Base-by-base conservation (phyloP, 2,329 filamentous ascomycete genomes). In the Sclerotinia spermophila region DNA sequence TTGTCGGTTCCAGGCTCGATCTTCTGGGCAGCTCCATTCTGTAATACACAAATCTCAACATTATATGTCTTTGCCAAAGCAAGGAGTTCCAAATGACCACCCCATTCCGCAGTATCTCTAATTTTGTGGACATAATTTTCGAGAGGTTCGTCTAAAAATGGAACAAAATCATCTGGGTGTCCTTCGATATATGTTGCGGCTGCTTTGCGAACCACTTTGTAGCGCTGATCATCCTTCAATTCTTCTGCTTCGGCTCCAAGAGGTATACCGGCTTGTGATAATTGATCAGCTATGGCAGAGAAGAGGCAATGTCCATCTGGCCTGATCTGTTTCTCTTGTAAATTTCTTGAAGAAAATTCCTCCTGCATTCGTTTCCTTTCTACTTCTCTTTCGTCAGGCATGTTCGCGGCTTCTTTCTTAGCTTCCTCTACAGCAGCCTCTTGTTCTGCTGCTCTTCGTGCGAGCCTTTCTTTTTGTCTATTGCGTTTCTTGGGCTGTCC, bases 231-330 rank as follows among this genome's bases (percentile, higher is more conserved):
- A 53, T 80, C 79, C 72, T 77, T 81, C 70, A 76, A 74, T 44
- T 68, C 62, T 24, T 76, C 76, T 8, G 71, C 73, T 6, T 76
- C 75, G 10, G 74, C 62, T 21, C 77, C 78, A 1, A 89, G 76
- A 1, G 84, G 77, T 21, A 89, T 82, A 2, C 79, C 82, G 59
- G 84, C 81, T 68, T 86, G 83, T 68, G 82, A 82, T 68, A 97
- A 84, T 81, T 97, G 94, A 79, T 96, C 93, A 38, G 95, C 94
- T 66, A 98, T 86, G 0, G 96, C 94, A 24, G 93, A 92, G 82
- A 98, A 99, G 24, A 99, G 83, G 79, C 96, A 99, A 82, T 99
- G 96, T 0, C 96, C 96, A 81, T 99, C 95, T 0, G 96, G 93
- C 53, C 87, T 87, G 71, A 99, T 94, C 71, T 93, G 89, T 76